These are phyloP conservation scores for Paecilomyces variotii DNA, from an alignment of 2,329 filamentous ascomycete species.

Conservation along the genomic window DNA sequence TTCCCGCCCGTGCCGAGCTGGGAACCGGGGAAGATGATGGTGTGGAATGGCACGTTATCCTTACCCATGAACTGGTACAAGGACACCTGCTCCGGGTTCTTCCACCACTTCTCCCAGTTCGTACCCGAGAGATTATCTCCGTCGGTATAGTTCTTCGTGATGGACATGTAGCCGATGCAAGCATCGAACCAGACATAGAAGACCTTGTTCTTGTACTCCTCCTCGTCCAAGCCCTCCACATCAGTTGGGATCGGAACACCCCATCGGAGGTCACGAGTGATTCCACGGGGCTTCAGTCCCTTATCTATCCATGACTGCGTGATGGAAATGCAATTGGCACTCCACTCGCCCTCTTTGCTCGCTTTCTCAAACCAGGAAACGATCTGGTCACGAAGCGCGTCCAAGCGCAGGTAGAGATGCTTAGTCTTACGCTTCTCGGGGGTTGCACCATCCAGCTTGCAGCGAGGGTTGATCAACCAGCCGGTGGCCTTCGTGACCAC, in stretches of 20 bases:
- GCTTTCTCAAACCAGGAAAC: slow-evolving; percentile 69
- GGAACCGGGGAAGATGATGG: slow-evolving; percentile 81
- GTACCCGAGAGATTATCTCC: slow-evolving; percentile 8
- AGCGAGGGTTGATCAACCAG: slow-evolving; percentile 68
- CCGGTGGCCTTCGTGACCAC: slow-evolving; percentile 10
- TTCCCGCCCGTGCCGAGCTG: slow-evolving; percentile 76
- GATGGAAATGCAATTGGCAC: slow-evolving; percentile 36
- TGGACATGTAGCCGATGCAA: slow-evolving; percentile 91
- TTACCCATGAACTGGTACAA: slow-evolving; percentile 97
- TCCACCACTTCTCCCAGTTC: slow-evolving; percentile 93
- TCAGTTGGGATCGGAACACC: slow-evolving; percentile 53
- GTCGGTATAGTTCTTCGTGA: slow-evolving; percentile 80
- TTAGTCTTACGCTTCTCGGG: slow-evolving; percentile 77
- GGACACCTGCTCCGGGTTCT: slow-evolving; percentile 75
- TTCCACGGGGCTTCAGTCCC: slow-evolving; percentile 77
- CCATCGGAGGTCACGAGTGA: slow-evolving; percentile 90
- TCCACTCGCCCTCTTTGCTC: slow-evolving; percentile 57
- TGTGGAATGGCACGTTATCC: slow-evolving; percentile 80
- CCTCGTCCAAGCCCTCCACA: slow-evolving; percentile 23
- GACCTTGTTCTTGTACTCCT: slow-evolving; percentile 65
- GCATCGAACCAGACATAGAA: slow-evolving; percentile 93
- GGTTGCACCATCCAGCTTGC: slow-evolving; percentile 80
- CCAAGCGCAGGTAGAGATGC: slow-evolving; percentile 81
- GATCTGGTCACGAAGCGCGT: slow-evolving; percentile 70
- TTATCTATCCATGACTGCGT: slow-evolving; percentile 51